Evolutionary conservation across 768 basidiomycete species (phyloP).

Genomic region (Auricularia cornea): DNA sequence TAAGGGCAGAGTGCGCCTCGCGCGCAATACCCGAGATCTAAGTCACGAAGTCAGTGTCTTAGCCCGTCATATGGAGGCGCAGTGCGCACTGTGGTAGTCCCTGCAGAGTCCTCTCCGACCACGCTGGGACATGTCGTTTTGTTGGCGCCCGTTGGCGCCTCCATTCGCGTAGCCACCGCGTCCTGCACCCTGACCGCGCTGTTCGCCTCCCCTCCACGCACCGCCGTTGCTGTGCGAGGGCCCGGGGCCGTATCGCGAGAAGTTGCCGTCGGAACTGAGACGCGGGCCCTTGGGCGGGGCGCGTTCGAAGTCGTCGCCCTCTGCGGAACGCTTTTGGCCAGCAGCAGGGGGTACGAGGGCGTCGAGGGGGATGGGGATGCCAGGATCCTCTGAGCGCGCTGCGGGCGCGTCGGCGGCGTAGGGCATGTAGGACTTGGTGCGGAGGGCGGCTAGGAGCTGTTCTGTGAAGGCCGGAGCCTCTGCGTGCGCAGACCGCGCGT

Average conservation of each 20-base stretch:
- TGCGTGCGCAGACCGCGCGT: constrained; percentile 31
- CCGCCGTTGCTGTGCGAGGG: background rate
- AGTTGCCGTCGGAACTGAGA: constrained; percentile 53
- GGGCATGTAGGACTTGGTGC: constrained; percentile 79
- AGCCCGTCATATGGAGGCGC: constrained; percentile 4
- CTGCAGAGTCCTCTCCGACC: constrained; percentile 76
- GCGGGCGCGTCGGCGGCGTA: constrained; percentile 29
- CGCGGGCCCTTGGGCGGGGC: constrained; percentile 66
- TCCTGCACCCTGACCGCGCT: background rate
- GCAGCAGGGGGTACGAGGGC: constrained; percentile 40
- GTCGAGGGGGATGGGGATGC: constrained; percentile 77
- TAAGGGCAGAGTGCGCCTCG: constrained; percentile 85
- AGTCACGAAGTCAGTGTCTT: constrained; percentile 9
- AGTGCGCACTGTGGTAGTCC: constrained; percentile 81
- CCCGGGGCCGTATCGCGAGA: constrained; percentile 41
- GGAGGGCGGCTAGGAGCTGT: constrained; percentile 74
- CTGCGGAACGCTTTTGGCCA: constrained; percentile 55
- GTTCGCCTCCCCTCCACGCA: background rate
- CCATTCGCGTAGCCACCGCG: background rate
- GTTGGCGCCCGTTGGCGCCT: background rate
- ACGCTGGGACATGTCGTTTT: constrained; percentile 12
- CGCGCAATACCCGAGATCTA: constrained; percentile 87
- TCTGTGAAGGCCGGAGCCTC: constrained; percentile 66
- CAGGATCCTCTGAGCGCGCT: constrained; percentile 36
- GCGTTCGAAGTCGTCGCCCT: constrained; percentile 54